These are phyloP conservation scores for Moniliella sp. DNA, from an alignment of 1,284 basidiomycete genomes.

Conservation along the genomic window DNA sequence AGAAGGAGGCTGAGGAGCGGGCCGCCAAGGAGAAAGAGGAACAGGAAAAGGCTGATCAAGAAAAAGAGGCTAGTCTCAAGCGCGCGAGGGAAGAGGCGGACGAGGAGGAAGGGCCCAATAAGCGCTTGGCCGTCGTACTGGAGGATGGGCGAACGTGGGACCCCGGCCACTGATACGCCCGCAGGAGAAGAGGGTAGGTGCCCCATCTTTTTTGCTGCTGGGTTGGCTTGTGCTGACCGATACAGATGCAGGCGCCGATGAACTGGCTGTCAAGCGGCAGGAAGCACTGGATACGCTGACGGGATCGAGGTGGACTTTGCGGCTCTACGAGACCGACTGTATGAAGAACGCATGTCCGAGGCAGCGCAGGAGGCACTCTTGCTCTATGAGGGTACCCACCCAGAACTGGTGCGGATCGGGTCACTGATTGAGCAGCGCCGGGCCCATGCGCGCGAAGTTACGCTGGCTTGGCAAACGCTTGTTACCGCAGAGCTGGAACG, in stretches of 20 bases:
- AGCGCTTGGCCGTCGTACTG: not conserved
- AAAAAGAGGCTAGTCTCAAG: too few species aligned
- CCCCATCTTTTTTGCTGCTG: too few species aligned
- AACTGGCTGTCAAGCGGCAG: slow-evolving; percentile 26
- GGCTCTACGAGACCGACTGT: slow-evolving; percentile 40
- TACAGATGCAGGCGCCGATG: slow-evolving; percentile 13
- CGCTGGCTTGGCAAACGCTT: slow-evolving; percentile 7
- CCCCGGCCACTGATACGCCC: not conserved
- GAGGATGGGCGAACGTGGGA: not conserved
- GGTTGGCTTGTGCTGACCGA: too few species aligned
- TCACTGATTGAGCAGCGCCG: slow-evolving; percentile 33
- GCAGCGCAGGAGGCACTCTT: slow-evolving; percentile 40
- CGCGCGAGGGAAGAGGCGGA: not conserved
- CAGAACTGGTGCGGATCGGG: slow-evolving; percentile 57
- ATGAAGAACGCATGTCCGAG: slow-evolving; percentile 41
- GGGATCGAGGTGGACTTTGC: slow-evolving; percentile 42
- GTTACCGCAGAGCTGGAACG: not conserved
- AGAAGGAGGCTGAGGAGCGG: too few species aligned
- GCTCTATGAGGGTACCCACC: slow-evolving; percentile 46
- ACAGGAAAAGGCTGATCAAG: too few species aligned
- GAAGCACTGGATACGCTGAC: slow-evolving; percentile 40
- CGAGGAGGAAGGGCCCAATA: not conserved
- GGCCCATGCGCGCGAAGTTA: slow-evolving; percentile 29
- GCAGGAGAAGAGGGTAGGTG: too few species aligned
- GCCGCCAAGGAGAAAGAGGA: too few species aligned